A percentile compares a stretch with the other conserved stretches of the same genome.
phyloP scores from a whole-genome alignment of 176 grass and related monocot species.

The Zoysia japonica region DNA sequence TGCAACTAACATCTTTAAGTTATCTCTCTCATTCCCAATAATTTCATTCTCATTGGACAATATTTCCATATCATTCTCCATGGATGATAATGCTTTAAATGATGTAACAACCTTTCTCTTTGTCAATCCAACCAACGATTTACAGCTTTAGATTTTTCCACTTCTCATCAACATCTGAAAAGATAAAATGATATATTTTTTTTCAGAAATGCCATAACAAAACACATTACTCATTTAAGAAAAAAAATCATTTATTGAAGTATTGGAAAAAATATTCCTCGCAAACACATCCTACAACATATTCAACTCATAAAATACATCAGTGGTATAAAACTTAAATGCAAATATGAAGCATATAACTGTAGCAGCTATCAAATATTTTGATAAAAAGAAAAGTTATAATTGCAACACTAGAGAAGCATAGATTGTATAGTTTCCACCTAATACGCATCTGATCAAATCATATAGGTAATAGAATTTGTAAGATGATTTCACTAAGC shows the following conservation, averaged over 20 bases:
- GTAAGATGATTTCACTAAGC: not conserved
- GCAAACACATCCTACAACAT: not conserved
- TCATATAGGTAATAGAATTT: not conserved
- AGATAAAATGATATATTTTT: not conserved
- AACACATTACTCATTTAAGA: too few relatives aligned
- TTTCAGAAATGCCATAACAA: slow-evolving; percentile 3
- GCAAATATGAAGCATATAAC: slow-evolving; percentile 5
- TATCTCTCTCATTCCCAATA: slow-evolving; percentile 44
- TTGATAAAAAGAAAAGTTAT: not conserved
- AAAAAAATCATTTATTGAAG: too few relatives aligned
- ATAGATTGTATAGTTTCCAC: not conserved
- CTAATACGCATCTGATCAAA: not conserved
- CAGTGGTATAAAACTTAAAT: not conserved
- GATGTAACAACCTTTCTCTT: slow-evolving; percentile 41
- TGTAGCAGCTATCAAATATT: not conserved
- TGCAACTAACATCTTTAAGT: slow-evolving; percentile 32
- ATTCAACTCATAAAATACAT: not conserved
- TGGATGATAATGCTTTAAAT: slow-evolving; percentile 29
- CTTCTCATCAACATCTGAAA: slow-evolving; percentile 74
- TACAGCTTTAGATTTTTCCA: slow-evolving; percentile 64
- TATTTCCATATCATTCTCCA: slow-evolving; percentile 45
- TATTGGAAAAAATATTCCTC: not conserved
- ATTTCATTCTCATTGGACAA: slow-evolving; percentile 50
- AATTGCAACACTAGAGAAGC: not conserved
- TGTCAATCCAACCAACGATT: slow-evolving; percentile 42